Evolutionary conservation across 202 grass and related monocot genomes (phyloP).

Genomic region (Schoenoplectus tabernaemontani): DNA sequence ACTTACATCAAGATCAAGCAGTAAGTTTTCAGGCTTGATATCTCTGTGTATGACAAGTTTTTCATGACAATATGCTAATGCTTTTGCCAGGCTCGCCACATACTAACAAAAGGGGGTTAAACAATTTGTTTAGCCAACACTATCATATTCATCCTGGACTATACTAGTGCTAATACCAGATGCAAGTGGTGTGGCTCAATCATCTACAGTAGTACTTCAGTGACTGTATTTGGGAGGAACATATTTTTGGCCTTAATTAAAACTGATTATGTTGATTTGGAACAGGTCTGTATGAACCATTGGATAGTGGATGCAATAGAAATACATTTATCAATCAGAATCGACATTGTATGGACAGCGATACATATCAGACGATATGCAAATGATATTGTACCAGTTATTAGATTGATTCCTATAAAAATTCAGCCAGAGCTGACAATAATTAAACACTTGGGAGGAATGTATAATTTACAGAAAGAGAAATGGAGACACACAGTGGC

Average conservation of each 20-base stretch:
- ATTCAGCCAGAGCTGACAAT: not conserved
- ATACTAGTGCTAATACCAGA: not conserved
- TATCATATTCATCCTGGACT: too few relatives aligned
- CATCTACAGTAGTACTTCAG: not conserved
- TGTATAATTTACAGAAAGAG: not conserved
- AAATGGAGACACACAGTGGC: conserved; percentile 49
- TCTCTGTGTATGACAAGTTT: conserved; percentile 93
- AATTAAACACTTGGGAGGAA: not conserved
- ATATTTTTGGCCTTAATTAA: not conserved
- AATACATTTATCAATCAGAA: not conserved
- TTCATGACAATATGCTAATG: conserved; percentile 80
- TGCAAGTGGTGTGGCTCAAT: not conserved
- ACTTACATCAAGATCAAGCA: conserved; percentile 73
- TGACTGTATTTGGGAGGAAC: not conserved
- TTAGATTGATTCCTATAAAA: not conserved
- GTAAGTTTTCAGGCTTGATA: conserved; percentile 94
- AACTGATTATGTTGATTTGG: not conserved
- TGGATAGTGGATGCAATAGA: not conserved
- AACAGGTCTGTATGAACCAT: not conserved
- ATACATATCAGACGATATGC: not conserved
- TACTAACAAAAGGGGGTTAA: conserved; percentile 36
- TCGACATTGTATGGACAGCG: not conserved
- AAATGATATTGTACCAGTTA: not conserved
- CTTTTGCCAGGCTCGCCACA: conserved; percentile 61
- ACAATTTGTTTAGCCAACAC: not conserved